Base-by-base conservation (phyloP, 768 basidiomycete species). In the Tulasnella sp. region DNA sequence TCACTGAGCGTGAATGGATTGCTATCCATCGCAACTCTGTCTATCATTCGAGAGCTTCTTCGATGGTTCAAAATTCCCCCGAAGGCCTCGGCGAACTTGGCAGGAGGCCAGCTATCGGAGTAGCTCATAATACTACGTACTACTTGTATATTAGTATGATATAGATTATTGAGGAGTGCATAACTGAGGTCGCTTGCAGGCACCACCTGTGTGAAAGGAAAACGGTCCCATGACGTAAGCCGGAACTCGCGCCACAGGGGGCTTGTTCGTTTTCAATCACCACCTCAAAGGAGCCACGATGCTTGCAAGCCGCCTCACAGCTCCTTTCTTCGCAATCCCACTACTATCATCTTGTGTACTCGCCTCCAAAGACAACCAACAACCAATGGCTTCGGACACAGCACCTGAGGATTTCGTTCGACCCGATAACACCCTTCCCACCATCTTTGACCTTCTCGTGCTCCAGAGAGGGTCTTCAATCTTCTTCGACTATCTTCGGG, bases 391-490 rank as follows among this genome's bases (percentile, higher is more conserved):
- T 62, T n/a, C 24, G 5, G 48, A 48, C 58, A n/a, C 58, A 9
- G 12, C n/a, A n/a, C n/a, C 58, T 31, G 58, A 62, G 14, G 58
- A 62, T 24, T 74, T 71, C 21, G 74, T 52, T 68, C 79, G 48
- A 75, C 36, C 38, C 21, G 10, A 40, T 34, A 18, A 81, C 34
- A 76, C 83, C 39, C 84, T 87, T 80, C 93, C 93, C 19, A 89
- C 89, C 1, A 86, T 96, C 44, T 88, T 92, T 6, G 94, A 95
- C 85, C 85, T 94, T 58, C 89, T 96, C 82, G 95, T 94, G 16
- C 90, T 96, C 83, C 91, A 94, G 82, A 82, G 89, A 1, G 89
- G 90, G 0, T 89, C 90, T 12, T 95, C 93, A 56, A 95, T 96
- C 75, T 96, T 94, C 87, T 94, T 91, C 84, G 81, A 81, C 73